Percentiles rank a stretch among this genome's conserved stretches.
Conservation (phyloP, 2,329 filamentous ascomycete species). For the Aspergillus terreus region DNA sequence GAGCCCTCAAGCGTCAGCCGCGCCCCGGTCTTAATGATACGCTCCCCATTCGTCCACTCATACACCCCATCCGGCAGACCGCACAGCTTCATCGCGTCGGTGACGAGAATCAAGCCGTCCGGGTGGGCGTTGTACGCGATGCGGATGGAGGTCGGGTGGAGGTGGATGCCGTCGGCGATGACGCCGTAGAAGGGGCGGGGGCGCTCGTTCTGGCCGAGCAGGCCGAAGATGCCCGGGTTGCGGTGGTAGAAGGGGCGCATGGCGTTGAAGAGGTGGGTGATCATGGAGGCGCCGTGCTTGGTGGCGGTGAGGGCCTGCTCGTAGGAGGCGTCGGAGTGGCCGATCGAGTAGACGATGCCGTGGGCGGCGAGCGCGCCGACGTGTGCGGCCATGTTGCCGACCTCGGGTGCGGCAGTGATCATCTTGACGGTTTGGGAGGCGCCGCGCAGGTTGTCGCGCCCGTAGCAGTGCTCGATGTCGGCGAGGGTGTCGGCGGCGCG, state of each 20-base stretch:
- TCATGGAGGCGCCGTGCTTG: conserved; percentile 75
- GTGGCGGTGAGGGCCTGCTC: conserved; percentile 72
- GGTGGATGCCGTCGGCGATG: conserved; percentile 85
- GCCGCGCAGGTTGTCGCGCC: conserved; percentile 59
- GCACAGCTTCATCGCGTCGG: conserved; percentile 85
- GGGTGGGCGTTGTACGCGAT: conserved; percentile 86
- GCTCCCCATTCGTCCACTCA: conserved; percentile 73
- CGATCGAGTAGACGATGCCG: conserved; percentile 74
- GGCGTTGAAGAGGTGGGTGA: conserved; percentile 91
- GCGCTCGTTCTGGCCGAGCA: conserved; percentile 64
- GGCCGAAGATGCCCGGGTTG: conserved; percentile 84
- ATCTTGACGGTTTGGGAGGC: conserved; percentile 57
- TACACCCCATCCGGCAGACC: conserved; percentile 82
- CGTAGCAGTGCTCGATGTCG: conserved; percentile 57
- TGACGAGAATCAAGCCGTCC: conserved; percentile 80
- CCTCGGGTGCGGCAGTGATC: conserved; percentile 83
- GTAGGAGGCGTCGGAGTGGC: conserved; percentile 83
- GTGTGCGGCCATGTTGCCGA: conserved; percentile 63
- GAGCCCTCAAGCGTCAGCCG: conserved; percentile 74
- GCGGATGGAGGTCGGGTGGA: conserved; percentile 83
- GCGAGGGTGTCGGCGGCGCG: conserved; percentile 59
- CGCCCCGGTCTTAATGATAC: conserved; percentile 59
- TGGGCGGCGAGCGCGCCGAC: conserved; percentile 64
- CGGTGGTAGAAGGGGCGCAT: conserved; percentile 89
- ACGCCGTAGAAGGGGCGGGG: conserved; percentile 74